Evolutionary conservation across 1,139 yeast genomes (phyloP), one percentile per base, ranked within the genome.

Genomic region (Meyerozyma elateridarum): DNA sequence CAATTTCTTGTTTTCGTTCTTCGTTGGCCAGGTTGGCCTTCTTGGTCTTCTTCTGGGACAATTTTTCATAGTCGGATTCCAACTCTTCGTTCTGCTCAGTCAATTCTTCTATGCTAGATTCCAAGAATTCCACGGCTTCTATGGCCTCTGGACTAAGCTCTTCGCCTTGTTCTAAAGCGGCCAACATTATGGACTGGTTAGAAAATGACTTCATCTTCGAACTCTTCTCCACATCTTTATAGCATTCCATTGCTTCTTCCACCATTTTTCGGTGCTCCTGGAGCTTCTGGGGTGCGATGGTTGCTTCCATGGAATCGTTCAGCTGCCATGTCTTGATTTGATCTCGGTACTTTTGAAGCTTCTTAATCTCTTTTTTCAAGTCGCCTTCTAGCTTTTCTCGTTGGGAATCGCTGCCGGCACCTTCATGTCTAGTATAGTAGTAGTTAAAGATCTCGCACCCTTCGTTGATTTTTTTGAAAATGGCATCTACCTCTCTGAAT

Each of bases 221-320:
- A 27, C 59, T 54, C 35, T 68, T 61, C 41, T 68, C 74, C 25
- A 68, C 74, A 22, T 64, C 70, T 39, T 68, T 68, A 39, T 68
- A 68, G 30, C 60, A 60, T 39, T 68, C 74, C 74, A 68, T 68
- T 11, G 73, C 71, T 42, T 68, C 73, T 40, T 69, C 73, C 18
- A 68, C 69, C 28, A 59, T 43, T 39, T 60, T 51, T 35, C 70
- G 55, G 39, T 67, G 64, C 31, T 68, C 73, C 21, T 61, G 62
- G 25, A 68, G 51, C 40, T 64, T 64, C 29, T 48, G 48, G 20
- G 66, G 56, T 5, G 59, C 57, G 19, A 63, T 61, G 19, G 61
- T 51, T 28, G 76, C 76, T 57, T 67, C 70, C 30, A 67, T 60
- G 6, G 57, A 48, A 30, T 65, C 72, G 46, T 64, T 64, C 57